Evolutionary conservation across 345 rosid species (phyloP).

Genomic region (Melaleuca quinquenervia): DNA sequence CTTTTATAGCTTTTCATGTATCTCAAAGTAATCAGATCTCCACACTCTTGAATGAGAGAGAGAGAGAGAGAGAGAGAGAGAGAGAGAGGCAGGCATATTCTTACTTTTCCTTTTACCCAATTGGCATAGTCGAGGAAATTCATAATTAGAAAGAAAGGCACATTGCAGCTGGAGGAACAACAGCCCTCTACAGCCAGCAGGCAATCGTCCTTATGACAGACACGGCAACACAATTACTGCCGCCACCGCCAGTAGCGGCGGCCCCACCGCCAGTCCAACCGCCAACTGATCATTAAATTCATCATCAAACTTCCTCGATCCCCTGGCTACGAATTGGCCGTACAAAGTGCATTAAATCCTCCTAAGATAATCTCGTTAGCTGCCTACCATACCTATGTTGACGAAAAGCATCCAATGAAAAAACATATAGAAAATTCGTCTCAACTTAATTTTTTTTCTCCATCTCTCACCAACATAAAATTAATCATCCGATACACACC

Average conservation of each 20-base stretch:
- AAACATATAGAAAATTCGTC: neutral
- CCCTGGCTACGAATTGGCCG: neutral
- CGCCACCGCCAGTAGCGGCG: neutral
- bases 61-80: neutral
- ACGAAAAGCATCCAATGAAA: neutral
- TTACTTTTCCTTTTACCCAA: neutral
- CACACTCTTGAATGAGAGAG: neutral
- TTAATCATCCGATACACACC: neutral
- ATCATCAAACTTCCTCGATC: neutral
- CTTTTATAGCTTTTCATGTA: neutral
- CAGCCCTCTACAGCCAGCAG: neutral
- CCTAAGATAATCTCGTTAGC: neutral
- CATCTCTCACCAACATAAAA: neutral
- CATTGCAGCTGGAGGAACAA: neutral
- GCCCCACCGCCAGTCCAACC: neutral
- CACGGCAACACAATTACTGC: neutral
- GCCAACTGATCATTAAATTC: neutral
- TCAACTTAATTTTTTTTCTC: neutral
- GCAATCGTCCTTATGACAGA: neutral
- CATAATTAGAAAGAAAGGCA: neutral
- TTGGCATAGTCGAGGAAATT: no score
- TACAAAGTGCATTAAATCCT: neutral
- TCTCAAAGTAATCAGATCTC: neutral
- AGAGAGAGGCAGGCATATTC: neutral
- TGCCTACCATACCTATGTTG: neutral